These are phyloP conservation scores for Fusarium neocosmosporiellum DNA, from an alignment of 2,329 filamentous ascomycete genomes.

Conservation along the genomic window DNA sequence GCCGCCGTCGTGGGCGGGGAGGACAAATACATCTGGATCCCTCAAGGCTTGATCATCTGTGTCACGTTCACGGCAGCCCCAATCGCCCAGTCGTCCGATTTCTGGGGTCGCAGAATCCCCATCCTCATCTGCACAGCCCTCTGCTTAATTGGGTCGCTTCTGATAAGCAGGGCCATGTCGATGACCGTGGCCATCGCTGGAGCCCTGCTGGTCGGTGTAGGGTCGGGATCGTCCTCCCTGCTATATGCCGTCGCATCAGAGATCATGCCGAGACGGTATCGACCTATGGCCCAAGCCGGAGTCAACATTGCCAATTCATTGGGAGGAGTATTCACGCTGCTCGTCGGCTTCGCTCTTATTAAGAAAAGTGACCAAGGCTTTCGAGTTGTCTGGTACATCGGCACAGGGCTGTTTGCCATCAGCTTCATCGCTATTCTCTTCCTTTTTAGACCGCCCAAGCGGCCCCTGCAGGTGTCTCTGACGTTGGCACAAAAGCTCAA, in stretches of 20 bases:
- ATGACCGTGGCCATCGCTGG: no score
- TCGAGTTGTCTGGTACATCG: neutral
- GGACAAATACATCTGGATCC: neutral
- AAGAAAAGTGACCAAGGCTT: neutral
- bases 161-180: no score
- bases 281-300: no score
- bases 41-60: neutral
- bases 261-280: no score
- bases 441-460: neutral
- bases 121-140: no score
- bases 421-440: neutral
- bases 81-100: no score
- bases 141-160: no score
- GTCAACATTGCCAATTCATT: slow-evolving; percentile 46
- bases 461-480: neutral
- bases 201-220: no score
- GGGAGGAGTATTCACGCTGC: slow-evolving; percentile 47
- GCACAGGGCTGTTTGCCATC: neutral
- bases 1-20: neutral
- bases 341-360: slow-evolving; percentile 50
- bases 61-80: no score
- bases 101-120: neutral
- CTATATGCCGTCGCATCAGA: no score
- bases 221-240: no score
- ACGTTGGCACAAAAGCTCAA: slow-evolving; percentile 43